Percentiles rank a stretch among this genome's conserved stretches.
Evolutionary conservation across 371 early-diverging fungal genomes (phyloP).

Genomic region (Mucor indicus): DNA sequence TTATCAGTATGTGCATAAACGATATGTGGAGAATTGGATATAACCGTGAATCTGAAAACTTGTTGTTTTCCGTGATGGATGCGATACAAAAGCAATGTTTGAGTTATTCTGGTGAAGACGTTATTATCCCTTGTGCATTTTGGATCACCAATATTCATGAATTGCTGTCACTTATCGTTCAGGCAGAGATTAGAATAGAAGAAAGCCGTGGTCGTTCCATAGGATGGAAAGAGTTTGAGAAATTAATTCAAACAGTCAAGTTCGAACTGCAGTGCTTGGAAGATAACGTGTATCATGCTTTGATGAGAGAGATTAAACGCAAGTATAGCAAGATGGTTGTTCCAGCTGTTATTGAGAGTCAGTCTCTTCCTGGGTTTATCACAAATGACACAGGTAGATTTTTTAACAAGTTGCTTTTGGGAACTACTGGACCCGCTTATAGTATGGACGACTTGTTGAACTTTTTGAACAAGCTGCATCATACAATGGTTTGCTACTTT

Average conservation of each 20-base stretch:
- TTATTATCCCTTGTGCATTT: constrained; percentile 67
- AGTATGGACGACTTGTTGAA: constrained; percentile 88
- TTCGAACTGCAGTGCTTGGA: constrained; percentile 65
- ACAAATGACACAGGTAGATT: constrained; percentile 86
- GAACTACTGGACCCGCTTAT: constrained; percentile 67
- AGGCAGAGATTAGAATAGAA: constrained; percentile 33
- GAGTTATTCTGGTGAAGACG: constrained; percentile 50
- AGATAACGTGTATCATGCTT: constrained; percentile 67
- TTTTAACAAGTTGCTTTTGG: constrained; percentile 70
- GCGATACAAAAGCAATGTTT: constrained; percentile 77
- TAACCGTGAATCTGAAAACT: constrained; percentile 73
- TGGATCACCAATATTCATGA: constrained; percentile 96
- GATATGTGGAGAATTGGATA: constrained; percentile 85
- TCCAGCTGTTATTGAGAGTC: constrained; percentile 89
- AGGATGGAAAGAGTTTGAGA: constrained; percentile 49
- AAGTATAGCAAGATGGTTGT: constrained; percentile 86
- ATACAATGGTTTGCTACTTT: constrained; percentile 90
- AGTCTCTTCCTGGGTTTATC: constrained; percentile 86
- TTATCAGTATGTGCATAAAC: constrained; percentile 79
- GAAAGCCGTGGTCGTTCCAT: constrained; percentile 18
- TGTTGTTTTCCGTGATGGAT: constrained; percentile 83
- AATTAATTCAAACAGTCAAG: constrained; percentile 55
- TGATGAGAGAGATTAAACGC: constrained; percentile 93
- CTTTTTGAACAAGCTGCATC: constrained; percentile 85
- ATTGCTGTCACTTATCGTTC: constrained; percentile 63